Evolutionary conservation across 805 yeast species (phyloP), one percentile per base, ranked within the genome.

Genomic region (Candida cerambycidarum): DNA sequence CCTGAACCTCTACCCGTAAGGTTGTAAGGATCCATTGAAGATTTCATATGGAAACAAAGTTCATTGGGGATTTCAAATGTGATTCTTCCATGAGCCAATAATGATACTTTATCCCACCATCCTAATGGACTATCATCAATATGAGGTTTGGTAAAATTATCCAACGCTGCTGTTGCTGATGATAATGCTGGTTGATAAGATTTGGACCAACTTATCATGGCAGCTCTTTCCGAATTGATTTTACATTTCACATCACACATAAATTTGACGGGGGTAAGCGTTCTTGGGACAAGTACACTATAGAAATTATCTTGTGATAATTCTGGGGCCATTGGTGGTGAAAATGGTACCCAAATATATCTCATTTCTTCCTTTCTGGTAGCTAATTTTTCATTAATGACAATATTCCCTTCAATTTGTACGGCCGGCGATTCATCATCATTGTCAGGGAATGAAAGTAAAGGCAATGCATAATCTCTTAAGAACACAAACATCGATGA

Each of bases 201-300:
- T 44, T 80, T 78, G 38, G 85, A 77, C 87, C 87, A 83, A 12
- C 82, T 73, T 3, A 83, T 62, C 34, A 72, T 62, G 13, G 83
- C 75, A 2, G 83, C 73, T 14, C 67, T 55, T 1, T 61, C 57
- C 0, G 85, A 73, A 18, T 58, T 58, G 10, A 81, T 70, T 6
- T 61, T 48, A 17, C 80, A 71, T 11, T 66, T 59, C 44, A 80
- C 51, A 50, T 81, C 78, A 23, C 78, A 62, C 58, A 71, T 73
- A 29, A 77, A 65, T 48, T 83, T 83, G 15, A 83, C 73, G 0
- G 84, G 79, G 2, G 84, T 79, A 57, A 83, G 65, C 0, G 89
- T 82, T 51, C 89, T 71, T 0, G 82, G 73, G 11, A 82, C 70
- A 47, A 71, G 73, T 2, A 75, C 72, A 0, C 83, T 80, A 58